These are phyloP conservation scores for Chloromonas sp. DNA, from an alignment of 163 green algal species.

Conservation along the genomic window DNA sequence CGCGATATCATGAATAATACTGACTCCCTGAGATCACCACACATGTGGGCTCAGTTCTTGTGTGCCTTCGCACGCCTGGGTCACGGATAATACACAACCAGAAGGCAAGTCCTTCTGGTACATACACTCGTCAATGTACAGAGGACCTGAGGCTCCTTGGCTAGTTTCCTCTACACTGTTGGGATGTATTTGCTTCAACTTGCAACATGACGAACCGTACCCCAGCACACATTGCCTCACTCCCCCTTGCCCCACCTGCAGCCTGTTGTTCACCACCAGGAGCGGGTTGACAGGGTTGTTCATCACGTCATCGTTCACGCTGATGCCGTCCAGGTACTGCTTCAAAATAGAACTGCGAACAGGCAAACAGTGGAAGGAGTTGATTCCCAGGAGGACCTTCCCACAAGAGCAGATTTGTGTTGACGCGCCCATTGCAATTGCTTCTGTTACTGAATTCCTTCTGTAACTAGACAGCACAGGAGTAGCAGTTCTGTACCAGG, in stretches of 20 bases:
- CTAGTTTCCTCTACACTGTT: neutral
- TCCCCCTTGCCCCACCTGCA: conserved; percentile 43
- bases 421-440: no score
- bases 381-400: neutral
- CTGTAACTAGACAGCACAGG: no score
- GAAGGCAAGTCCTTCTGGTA: neutral
- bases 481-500: no score
- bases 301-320: conserved; percentile 73
- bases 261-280: conserved; percentile 70
- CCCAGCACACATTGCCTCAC: neutral
- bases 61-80: neutral
- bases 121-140: neutral
- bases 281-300: conserved; percentile 77
- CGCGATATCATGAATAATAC: neutral
- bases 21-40: no score
- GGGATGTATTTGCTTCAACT: neutral
- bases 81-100: neutral
- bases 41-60: no score
- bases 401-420: neutral
- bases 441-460: no score
- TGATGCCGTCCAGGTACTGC: conserved; percentile 80
- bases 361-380: neutral
- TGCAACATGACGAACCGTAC: neutral
- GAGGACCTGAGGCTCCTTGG: no score
- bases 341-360: conserved; percentile 55